Conservation (phyloP, 129 eudicot genomes). For the Chrysanthemum lavandulifolium region DNA sequence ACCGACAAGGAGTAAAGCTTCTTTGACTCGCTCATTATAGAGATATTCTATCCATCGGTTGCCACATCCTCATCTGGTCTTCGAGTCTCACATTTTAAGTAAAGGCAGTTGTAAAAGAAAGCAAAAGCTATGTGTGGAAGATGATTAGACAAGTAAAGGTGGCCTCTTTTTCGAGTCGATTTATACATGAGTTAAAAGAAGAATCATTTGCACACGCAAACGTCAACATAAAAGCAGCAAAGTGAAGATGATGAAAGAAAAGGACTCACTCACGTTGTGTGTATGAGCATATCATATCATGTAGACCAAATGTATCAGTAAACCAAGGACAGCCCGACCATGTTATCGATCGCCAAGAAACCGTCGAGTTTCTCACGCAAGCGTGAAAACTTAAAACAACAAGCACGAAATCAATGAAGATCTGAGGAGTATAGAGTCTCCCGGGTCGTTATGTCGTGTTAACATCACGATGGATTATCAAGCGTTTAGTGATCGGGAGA, state of each 20-base stretch:
- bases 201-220: slow-evolving; percentile 25
- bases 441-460: too few relatives aligned
- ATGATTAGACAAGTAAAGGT: slow-evolving; percentile 33
- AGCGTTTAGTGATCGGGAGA: too few relatives aligned
- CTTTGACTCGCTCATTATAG: slow-evolving; percentile 23
- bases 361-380: too few relatives aligned
- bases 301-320: slow-evolving; percentile 31
- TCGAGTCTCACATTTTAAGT: slow-evolving; percentile 31
- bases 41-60: slow-evolving; percentile 3
- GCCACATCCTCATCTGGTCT: slow-evolving; percentile 28
- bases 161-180: slow-evolving; percentile 22
- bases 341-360: too few relatives aligned
- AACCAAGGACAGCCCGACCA: slow-evolving; percentile 28
- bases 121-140: slow-evolving; percentile 33
- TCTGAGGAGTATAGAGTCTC: too few relatives aligned
- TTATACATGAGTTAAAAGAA: slow-evolving; percentile 22
- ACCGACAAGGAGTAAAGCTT: slow-evolving; percentile 23
- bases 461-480: too few relatives aligned
- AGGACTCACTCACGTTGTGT: slow-evolving; percentile 15
- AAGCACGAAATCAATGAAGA: too few relatives aligned
- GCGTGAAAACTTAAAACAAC: too few relatives aligned
- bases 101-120: slow-evolving; percentile 29
- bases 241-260: slow-evolving; percentile 29
- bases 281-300: slow-evolving; percentile 29
- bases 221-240: slow-evolving; percentile 27